A percentile compares a stretch with the other conserved stretches of the same genome.
Conservation (phyloP, 257 asterid genomes). For the Solanum pinnatisectum region DNA sequence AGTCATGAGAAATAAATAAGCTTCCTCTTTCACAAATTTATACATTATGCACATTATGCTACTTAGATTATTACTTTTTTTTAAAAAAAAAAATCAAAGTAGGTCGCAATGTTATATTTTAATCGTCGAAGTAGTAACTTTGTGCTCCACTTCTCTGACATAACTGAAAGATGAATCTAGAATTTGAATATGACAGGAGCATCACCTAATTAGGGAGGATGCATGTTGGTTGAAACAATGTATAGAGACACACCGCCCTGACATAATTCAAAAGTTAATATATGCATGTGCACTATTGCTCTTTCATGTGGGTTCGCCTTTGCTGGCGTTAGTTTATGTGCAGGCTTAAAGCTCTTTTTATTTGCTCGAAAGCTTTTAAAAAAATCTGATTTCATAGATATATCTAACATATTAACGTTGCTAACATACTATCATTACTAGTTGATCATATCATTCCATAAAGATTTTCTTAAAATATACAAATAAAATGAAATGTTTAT, state of each 20-base stretch:
- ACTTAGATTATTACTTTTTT: background rate
- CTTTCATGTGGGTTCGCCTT: background rate
- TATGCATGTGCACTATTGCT: background rate
- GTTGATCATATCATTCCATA: background rate
- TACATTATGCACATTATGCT: background rate
- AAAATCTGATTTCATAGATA: too few species aligned
- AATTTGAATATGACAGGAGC: background rate
- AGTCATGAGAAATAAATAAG: background rate
- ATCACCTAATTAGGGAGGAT: background rate
- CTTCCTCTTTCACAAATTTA: background rate
- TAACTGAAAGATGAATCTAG: background rate
- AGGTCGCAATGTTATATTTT: background rate
- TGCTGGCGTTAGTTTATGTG: background rate
- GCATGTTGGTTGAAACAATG: background rate
- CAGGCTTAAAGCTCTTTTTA: too few species aligned
- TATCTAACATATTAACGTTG: too few species aligned
- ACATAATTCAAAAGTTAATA: background rate
- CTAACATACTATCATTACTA: background rate
- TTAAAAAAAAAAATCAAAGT: background rate
- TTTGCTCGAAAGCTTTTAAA: fast-evolving
- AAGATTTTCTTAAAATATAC: background rate
- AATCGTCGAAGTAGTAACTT: background rate
- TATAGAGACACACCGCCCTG: background rate
- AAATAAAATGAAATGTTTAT: background rate
- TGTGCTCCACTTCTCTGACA: background rate